These are phyloP conservation scores for Fusarium sp. DNA, from an alignment of 2,329 filamentous ascomycete species.

Conservation along the genomic window DNA sequence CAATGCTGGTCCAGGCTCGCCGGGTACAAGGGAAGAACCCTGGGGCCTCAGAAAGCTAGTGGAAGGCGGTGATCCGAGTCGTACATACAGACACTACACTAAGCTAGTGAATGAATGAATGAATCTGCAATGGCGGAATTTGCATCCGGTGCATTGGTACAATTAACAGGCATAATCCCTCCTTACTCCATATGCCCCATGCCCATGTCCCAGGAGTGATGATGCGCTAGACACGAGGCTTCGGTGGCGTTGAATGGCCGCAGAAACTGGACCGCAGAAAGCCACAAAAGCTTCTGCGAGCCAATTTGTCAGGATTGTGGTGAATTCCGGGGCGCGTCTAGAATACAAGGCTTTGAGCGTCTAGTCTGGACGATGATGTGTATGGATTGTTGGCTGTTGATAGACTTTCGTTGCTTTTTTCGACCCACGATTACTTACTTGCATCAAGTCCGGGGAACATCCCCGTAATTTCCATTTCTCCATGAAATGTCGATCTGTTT, in stretches of 20 bases:
- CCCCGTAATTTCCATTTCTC: neutral
- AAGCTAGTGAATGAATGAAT: neutral
- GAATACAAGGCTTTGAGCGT: neutral
- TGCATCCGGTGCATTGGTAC: slow-evolving; percentile 10
- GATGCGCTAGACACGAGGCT: neutral
- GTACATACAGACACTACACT: slow-evolving; percentile 22
- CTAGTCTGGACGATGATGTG: neutral
- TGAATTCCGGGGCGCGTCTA: neutral
- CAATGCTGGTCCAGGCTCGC: slow-evolving; percentile 26
- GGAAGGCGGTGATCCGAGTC: slow-evolving; percentile 40
- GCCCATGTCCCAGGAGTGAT: neutral
- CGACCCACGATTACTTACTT: neutral
- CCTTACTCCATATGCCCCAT: neutral
- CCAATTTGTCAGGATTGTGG: neutral
- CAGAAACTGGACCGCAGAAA: neutral
- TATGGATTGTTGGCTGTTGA: neutral
- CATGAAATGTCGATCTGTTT: neutral
- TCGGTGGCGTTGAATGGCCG: neutral
- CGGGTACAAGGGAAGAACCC: slow-evolving; percentile 20
- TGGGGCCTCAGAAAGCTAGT: slow-evolving; percentile 24
- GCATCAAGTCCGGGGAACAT: neutral
- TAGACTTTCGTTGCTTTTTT: slow-evolving; percentile 3
- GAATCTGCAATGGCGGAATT: slow-evolving; percentile 15
- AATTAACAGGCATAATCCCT: slow-evolving; percentile 9
- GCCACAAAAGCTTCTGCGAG: neutral